Evolutionary conservation across 139 green algal genomes (phyloP), one percentile per base, ranked within the genome.

Genomic region (Chlorella sp.): DNA sequence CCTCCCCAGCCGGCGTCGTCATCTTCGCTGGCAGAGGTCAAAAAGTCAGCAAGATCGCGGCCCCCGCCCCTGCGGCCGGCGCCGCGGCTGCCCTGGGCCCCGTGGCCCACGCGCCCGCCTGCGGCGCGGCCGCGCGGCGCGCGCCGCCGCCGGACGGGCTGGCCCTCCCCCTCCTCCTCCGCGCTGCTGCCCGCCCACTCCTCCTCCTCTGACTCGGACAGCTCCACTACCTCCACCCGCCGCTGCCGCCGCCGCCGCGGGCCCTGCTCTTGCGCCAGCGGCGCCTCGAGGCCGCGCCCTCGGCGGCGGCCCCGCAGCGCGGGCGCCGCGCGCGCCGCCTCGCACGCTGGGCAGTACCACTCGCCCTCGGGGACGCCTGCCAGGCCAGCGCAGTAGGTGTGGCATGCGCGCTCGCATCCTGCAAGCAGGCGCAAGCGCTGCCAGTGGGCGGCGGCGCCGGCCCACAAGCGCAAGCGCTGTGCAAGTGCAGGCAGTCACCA

Each of bases 311-410:
- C n/a, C n/a, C n/a, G n/a, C n/a, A n/a, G 31, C 33, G 42, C 43
- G 1, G 21, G 5, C 33, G 42, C 42, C 33, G 8, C 1, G 27
- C 17, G 5, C 35, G 61, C 36, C 42, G 65, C 56, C 19, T 23
- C 5, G 71, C 70, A 79, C 0, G 36, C 5, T 2, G 33, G 53
- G 69, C 90, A 95, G 69, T 86, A 92, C 89, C 89, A 95, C 8
- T 91, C 82, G 33, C 82, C 90, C 29, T 86, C 55, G 2, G 90
- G 90, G 0, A 95, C 73, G 23, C 40, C 62, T 3, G 67, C 42
- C 41, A 91, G 74, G 0, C 78, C 74, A 8, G 85, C 80, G 73
- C 90, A 95, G 71, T 92, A 91, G 27, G 84, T 94, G 74, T 95
- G 90, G 45, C 77, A 93, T 11, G 86, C 90, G 3, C 70, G 42